These are phyloP conservation scores for Harringtonia aguacate DNA, from an alignment of 2,329 filamentous ascomycete species.

Conservation along the genomic window DNA sequence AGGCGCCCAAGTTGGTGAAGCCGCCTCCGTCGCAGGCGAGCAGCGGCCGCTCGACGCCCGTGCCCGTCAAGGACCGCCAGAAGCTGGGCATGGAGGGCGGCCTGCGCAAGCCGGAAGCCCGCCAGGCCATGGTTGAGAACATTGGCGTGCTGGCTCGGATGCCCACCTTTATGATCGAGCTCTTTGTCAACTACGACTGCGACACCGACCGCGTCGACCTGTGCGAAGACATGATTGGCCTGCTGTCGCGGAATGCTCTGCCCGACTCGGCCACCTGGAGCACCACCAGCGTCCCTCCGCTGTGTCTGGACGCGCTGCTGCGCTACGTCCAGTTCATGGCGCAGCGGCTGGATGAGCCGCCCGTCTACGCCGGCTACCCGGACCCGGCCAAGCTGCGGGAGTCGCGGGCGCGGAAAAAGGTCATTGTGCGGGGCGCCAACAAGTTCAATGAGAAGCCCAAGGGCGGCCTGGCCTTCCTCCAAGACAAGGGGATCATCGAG, in stretches of 20 bases:
- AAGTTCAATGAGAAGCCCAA: slow-evolving; percentile 97
- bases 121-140: slow-evolving; percentile 97
- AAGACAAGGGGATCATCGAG: slow-evolving; percentile 75
- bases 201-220: slow-evolving; percentile 84
- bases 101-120: slow-evolving; percentile 81
- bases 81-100: slow-evolving; percentile 89
- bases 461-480: slow-evolving; percentile 74
- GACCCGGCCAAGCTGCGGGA: slow-evolving; percentile 54
- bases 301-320: slow-evolving; percentile 85
- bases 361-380: slow-evolving; percentile 53
- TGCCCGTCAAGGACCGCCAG: slow-evolving; percentile 84
- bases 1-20: slow-evolving; percentile 79
- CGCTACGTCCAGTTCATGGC: slow-evolving; percentile 88
- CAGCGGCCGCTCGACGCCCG: slow-evolving; percentile 81
- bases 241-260: slow-evolving; percentile 87
- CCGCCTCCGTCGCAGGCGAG: slow-evolving; percentile 58
- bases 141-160: slow-evolving; percentile 86
- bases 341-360: slow-evolving; percentile 67
- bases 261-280: slow-evolving; percentile 98
- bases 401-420: slow-evolving; percentile 69
- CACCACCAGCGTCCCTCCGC: slow-evolving; percentile 90
- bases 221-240: slow-evolving; percentile 89
- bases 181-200: slow-evolving; percentile 98
- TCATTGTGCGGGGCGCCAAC: slow-evolving; percentile 75
- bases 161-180: slow-evolving; percentile 86